phyloP scores from a whole-genome alignment of 768 basidiomycete genomes.

The Hygrophorus pudorinus region DNA sequence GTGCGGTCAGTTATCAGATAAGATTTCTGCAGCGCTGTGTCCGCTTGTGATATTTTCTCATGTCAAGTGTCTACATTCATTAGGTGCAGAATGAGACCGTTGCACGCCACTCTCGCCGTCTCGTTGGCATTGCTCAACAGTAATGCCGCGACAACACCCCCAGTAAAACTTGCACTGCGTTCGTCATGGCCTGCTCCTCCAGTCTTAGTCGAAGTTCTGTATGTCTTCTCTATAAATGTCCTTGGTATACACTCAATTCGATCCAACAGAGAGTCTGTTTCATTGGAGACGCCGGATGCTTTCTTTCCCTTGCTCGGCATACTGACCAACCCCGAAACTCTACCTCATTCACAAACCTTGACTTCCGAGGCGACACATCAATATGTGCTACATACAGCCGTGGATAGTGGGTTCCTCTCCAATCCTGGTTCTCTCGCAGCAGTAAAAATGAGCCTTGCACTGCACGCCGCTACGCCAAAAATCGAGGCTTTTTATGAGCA shows the following conservation, averaged over 20 bases:
- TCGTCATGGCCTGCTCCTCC: slow-evolving; percentile 62
- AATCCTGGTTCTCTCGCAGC: slow-evolving; percentile 41
- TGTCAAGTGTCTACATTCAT: too few relatives aligned
- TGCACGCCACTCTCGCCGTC: background rate
- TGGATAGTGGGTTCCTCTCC: slow-evolving; percentile 35
- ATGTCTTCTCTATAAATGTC: slow-evolving; percentile 16
- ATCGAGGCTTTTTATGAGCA: slow-evolving; percentile 78
- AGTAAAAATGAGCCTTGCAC: slow-evolving; percentile 62
- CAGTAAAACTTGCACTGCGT: slow-evolving; percentile 48
- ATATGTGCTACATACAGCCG: slow-evolving; percentile 40
- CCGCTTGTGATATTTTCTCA: too few relatives aligned
- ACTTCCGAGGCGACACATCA: slow-evolving; percentile 45
- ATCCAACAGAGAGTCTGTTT: slow-evolving; percentile 62
- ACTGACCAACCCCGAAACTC: slow-evolving; percentile 41
- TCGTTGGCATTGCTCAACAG: background rate
- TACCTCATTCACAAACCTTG: slow-evolving; percentile 23
- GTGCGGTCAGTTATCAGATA: too few relatives aligned
- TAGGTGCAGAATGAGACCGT: too few relatives aligned
- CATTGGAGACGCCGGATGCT: slow-evolving; percentile 56
- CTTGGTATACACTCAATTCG: background rate
- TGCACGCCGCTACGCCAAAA: slow-evolving; percentile 72
- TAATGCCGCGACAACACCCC: slow-evolving; percentile 24
- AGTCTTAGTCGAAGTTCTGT: slow-evolving; percentile 57
- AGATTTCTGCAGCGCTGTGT: too few relatives aligned
- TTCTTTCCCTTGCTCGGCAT: slow-evolving; percentile 73